These are phyloP conservation scores for Canna indica DNA, from an alignment of 176 grass and related monocot genomes.

Conservation along the genomic window DNA sequence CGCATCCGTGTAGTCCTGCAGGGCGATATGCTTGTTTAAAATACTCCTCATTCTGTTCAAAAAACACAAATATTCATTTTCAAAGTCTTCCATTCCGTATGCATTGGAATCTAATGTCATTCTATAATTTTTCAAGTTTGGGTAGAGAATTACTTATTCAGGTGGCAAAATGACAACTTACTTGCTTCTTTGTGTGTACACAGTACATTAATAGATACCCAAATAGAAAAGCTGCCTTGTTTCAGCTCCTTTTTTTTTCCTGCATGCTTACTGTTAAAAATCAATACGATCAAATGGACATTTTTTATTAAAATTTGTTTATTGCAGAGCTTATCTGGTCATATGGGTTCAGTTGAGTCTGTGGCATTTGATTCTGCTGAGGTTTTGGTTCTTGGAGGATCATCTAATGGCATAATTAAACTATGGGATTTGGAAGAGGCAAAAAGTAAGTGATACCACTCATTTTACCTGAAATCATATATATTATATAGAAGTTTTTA, in stretches of 20 bases:
- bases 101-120: too few species aligned
- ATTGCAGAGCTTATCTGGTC: constrained; percentile 68
- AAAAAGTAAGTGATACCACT: constrained; percentile 52
- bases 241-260: neutral
- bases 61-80: too few species aligned
- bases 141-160: neutral
- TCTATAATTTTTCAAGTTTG: neutral
- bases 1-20: neutral
- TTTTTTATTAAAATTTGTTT: constrained; percentile 12
- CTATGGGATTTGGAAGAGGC: constrained; percentile 96
- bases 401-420: constrained; percentile 81
- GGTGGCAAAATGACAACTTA: neutral
- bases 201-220: neutral
- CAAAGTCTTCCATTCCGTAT: too few species aligned
- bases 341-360: constrained; percentile 66
- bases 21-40: neutral
- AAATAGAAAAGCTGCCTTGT: neutral
- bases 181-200: neutral
- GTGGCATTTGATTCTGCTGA: constrained; percentile 89
- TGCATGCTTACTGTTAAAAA: neutral
- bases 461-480: neutral
- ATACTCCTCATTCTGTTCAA: too few species aligned
- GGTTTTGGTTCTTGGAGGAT: constrained; percentile 84
- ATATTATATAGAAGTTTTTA: neutral
- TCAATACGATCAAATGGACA: neutral